These are phyloP conservation scores for Funneliformis mosseae DNA, from an alignment of 192 early-diverging fungal genomes.

Conservation along the genomic window DNA sequence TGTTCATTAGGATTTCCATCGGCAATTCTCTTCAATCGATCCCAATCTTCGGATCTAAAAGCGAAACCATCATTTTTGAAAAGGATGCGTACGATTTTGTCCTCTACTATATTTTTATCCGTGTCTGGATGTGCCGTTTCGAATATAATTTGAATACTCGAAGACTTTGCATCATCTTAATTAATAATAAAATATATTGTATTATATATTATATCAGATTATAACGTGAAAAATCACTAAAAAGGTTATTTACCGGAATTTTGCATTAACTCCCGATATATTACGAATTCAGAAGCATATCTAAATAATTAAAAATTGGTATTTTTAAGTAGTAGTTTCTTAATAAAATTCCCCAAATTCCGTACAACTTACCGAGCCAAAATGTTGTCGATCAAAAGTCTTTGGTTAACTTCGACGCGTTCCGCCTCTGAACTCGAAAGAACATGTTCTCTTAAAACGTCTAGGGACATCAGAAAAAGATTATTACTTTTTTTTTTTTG, in stretches of 20 bases:
- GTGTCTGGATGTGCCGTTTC: conserved; percentile 45
- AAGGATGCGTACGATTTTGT: conserved; percentile 51
- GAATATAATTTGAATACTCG: conserved; percentile 61
- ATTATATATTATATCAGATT: background rate
- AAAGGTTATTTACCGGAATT: conserved; percentile 50
- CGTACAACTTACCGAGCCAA: conserved; percentile 57
- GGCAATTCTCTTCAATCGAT: conserved; percentile 79
- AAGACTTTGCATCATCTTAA: conserved; percentile 74
- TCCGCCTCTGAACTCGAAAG: conserved; percentile 59
- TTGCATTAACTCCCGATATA: conserved; percentile 49
- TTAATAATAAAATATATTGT: conserved; percentile 32
- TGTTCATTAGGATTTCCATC: conserved; percentile 67
- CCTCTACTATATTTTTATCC: conserved; percentile 41
- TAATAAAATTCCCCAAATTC: background rate
- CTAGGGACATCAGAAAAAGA: conserved; percentile 34
- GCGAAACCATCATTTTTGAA: conserved; percentile 35
- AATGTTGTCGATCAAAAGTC: conserved; percentile 91
- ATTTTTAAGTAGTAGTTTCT: background rate
- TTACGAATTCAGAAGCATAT: background rate
- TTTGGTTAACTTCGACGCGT: conserved; percentile 76
- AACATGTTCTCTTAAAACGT: conserved; percentile 49
- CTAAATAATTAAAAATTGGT: background rate
- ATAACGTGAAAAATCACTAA: background rate
- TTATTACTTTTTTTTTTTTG: too few species aligned
- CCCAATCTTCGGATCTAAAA: conserved; percentile 40